Percentiles rank a stretch among this genome's conserved stretches.
These are phyloP conservation scores for Scytalidium lignicola DNA, from an alignment of 2,329 filamentous ascomycete species.

Conservation along the genomic window DNA sequence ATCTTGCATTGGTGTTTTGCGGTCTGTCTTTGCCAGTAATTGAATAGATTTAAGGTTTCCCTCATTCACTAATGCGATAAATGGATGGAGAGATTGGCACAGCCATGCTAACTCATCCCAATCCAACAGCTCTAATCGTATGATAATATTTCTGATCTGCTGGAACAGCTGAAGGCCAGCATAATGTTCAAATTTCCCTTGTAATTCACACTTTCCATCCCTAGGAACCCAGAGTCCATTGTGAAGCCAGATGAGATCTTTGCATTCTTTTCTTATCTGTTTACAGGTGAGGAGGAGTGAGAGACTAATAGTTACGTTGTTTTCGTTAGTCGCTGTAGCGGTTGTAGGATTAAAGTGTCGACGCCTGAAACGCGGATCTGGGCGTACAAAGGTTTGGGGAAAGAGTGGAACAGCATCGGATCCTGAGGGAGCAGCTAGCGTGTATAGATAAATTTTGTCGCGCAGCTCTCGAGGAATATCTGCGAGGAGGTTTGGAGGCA, in stretches of 20 bases:
- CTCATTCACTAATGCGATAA: neutral
- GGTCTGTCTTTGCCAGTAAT: neutral
- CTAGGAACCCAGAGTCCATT: neutral
- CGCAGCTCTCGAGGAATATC: constrained; percentile 12
- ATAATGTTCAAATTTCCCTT: neutral
- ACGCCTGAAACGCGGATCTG: neutral
- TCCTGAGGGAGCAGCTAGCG: constrained; percentile 2
- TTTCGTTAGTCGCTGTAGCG: neutral
- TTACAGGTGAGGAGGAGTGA: neutral
- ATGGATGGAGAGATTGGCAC: neutral
- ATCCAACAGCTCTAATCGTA: neutral
- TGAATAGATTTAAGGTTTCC: neutral
- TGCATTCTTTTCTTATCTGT: neutral
- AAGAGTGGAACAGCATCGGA: neutral
- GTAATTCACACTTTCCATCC: neutral
- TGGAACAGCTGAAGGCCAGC: neutral
- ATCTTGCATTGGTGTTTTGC: neutral
- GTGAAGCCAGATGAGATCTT: neutral
- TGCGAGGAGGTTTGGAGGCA: constrained; percentile 9
- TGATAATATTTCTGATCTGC: neutral
- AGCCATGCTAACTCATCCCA: neutral
- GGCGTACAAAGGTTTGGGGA: neutral
- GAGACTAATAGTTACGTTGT: neutral
- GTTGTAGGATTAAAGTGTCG: neutral
- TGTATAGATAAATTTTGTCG: constrained; percentile 9